These are phyloP conservation scores for Colletotrichum tamarilloi DNA, from an alignment of 2,329 filamentous ascomycete species.

Conservation along the genomic window DNA sequence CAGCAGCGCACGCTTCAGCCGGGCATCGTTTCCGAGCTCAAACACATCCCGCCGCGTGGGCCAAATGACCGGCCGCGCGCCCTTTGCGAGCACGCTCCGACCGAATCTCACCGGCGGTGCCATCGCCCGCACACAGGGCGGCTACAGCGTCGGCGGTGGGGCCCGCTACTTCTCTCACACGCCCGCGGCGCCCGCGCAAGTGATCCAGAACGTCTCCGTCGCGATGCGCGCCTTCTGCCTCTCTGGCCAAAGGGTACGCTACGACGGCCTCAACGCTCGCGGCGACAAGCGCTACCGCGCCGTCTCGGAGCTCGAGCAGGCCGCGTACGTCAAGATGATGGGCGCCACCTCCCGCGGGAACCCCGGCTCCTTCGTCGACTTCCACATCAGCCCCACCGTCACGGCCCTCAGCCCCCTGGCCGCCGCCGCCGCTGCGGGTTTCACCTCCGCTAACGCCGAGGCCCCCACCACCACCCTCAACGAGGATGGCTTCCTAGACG, in stretches of 20 bases:
- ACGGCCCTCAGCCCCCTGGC: slow-evolving; percentile 84
- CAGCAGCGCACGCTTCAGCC: slow-evolving; percentile 54
- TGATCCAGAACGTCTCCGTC: slow-evolving; percentile 94
- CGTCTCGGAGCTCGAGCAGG: slow-evolving; percentile 79
- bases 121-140: slow-evolving; percentile 85
- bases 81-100: slow-evolving; percentile 88
- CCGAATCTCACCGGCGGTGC: slow-evolving; percentile 93
- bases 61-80: slow-evolving; percentile 78
- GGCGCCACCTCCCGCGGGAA: slow-evolving; percentile 63
- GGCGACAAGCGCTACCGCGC: slow-evolving; percentile 84
- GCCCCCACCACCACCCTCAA: slow-evolving; percentile 72
- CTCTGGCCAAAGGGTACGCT: slow-evolving; percentile 89
- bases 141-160: slow-evolving; percentile 81
- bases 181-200: slow-evolving; percentile 86
- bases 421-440: slow-evolving; percentile 60
- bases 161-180: slow-evolving; percentile 92
- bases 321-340: slow-evolving; percentile 76
- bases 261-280: slow-evolving; percentile 78
- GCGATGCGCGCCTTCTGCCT: slow-evolving; percentile 92
- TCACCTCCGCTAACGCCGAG: slow-evolving; percentile 58
- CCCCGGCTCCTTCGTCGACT: slow-evolving; percentile 88
- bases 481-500: slow-evolving; percentile 84
- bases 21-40: slow-evolving; percentile 61
- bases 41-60: slow-evolving; percentile 62
- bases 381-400: slow-evolving; percentile 87